Evolutionary conservation across 1,284 basidiomycete species (phyloP), one percentile per base, ranked within the genome.

Genomic region (Limonomyces culmigenus): DNA sequence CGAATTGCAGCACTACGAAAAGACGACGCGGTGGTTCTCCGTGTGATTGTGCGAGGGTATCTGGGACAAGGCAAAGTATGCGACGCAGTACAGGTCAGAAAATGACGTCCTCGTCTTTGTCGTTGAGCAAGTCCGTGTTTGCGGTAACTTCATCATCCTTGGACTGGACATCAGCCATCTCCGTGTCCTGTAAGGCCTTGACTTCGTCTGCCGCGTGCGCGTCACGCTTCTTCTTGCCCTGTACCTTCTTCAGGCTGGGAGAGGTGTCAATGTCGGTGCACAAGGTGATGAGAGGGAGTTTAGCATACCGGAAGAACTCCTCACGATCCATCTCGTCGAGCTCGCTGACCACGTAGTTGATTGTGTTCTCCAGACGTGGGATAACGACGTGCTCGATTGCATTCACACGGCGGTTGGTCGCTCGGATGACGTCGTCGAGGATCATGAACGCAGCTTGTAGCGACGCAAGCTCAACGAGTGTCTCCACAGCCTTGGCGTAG

Each of bases 361-460:
- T 89, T 4, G 95, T 98, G 56, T 98, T 97, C 41, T 97, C 93
- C 33, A 99, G 62, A 34, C 80, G 70, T 11, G 95, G 95, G 40
- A 99, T 97, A 49, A 99, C 71, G 46, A 99, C 80, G 54, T 99
- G 89, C 53, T 99, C 95, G 48, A 99, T 95, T 3, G 95, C 95
- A 50, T 99, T 99, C 21, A 99, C 95, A 44, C 95, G 77, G 32
- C 95, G 80, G 56, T 97, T 99, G 19, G 95, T 98, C 32, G 93
- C 89, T 37, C 89, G 79, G 52, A 99, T 99, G 41, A 98, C 95
- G 60, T 98, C 95, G 56, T 99, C 95, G 18, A 99, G 71, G 46
- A 98, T 97, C 38, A 86, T 93, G 63, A 99, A 99, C 4, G 95
- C 95, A 0, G 95, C 97, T 63, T 95, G 81, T 21, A 99, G 63